These are phyloP conservation scores for Coemansia sp. DNA, from an alignment of 192 early-diverging fungal genomes.

Conservation along the genomic window DNA sequence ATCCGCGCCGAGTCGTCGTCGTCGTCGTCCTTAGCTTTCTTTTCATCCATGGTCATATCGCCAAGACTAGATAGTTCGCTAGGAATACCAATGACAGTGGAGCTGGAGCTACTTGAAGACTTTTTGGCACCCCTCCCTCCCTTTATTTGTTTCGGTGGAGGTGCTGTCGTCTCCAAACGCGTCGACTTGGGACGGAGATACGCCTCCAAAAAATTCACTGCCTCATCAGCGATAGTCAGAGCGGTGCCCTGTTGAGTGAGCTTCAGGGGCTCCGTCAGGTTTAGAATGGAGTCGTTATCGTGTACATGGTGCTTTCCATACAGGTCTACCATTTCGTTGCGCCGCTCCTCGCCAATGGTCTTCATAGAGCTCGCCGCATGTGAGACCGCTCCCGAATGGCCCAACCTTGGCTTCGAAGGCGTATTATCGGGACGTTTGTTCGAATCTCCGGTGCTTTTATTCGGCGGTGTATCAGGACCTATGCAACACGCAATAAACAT, in stretches of 20 bases:
- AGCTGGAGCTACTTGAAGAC: background rate
- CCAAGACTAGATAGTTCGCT: background rate
- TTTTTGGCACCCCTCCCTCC: background rate
- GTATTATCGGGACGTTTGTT: background rate
- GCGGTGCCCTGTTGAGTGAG: background rate
- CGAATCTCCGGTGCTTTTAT: background rate
- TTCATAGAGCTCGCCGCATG: background rate
- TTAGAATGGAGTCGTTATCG: background rate
- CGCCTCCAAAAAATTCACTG: background rate
- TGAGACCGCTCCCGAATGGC: background rate
- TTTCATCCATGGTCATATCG: background rate
- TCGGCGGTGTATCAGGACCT: background rate
- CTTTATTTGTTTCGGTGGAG: background rate
- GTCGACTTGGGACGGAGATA: background rate
- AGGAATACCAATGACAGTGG: background rate
- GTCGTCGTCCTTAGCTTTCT: background rate
- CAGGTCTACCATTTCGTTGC: background rate
- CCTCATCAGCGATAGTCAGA: background rate
- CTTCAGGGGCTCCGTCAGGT: background rate
- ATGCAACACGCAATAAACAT: background rate
- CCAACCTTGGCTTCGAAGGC: background rate
- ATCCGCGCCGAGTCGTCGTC: background rate
- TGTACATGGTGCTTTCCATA: background rate
- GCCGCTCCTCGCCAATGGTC: background rate
- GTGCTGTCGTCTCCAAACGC: background rate